Base-by-base conservation (phyloP, 495 filamentous ascomycete genomes). In the Penicillium argentinense region DNA sequence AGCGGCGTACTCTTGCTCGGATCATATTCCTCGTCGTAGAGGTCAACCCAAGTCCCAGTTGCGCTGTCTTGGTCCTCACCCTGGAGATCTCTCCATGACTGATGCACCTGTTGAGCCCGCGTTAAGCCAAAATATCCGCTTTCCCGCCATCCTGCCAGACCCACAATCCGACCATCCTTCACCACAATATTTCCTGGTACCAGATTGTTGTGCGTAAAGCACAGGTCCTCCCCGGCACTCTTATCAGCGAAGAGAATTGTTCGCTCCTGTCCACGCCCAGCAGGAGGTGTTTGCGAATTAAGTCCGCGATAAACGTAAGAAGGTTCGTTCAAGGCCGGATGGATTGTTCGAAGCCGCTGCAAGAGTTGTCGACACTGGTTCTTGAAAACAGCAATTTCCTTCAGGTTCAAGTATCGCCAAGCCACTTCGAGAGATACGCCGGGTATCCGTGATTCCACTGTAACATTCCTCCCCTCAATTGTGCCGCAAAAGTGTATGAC, bases 351-450 rank as follows among this genome's bases (percentile, higher is more conserved):
- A 6, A 74, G 45, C n/a, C 53, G 54, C 28, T 64, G 62, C 4
- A 67, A 34, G 13, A 72, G 59, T 17, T 56, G 62, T 22, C 64
- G 68, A 47, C 62, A 68, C 45, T 74, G 69, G 33, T 59, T 49
- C 39, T 72, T 74, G 29, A 74, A 44, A 13, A 17, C 39, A 16
- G 58, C 42, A 13, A 70, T 62, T 39, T 74, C 63, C 8, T 63
- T 54, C 3, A 51, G 9, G 16, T 45, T 59, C 26, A 74, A 58
- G 36, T 74, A 70, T 18, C 59, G 64, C 69, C 69, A 72, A 6
- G 71, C 68, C 18, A 70, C 69, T 21, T 74, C 71, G 11, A 74
- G 55, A 12, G 71, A 68, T 19, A 72, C 69, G 12, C 71, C 71
- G 22, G 71, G 64, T n/a, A 73, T 63, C 32, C 71, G 56, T 16